Percentiles rank a stretch among this genome's conserved stretches.
Evolutionary conservation across 2,329 filamentous ascomycete species (phyloP).

Genomic region (Stagonosporopsis tanaceti): DNA sequence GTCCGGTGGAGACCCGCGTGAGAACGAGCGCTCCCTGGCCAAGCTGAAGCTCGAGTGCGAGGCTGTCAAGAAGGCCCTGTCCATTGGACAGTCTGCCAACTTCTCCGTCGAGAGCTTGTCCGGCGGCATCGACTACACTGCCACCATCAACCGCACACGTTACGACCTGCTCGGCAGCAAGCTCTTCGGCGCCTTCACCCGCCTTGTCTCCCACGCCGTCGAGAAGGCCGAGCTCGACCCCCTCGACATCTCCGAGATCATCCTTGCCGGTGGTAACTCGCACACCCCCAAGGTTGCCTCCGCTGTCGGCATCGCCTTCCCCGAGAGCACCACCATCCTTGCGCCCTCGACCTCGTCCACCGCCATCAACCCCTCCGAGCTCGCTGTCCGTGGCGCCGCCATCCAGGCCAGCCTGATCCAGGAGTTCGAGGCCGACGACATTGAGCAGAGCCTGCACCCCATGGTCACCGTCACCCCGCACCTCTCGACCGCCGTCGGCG

Average conservation of each 20-base stretch:
- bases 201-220: constrained; percentile 82
- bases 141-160: constrained; percentile 89
- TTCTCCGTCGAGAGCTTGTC: constrained; percentile 93
- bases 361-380: constrained; percentile 92
- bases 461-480: constrained; percentile 95
- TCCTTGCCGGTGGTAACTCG: constrained; percentile 88
- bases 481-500: constrained; percentile 85
- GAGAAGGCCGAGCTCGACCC: constrained; percentile 93
- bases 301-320: constrained; percentile 82
- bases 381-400: constrained; percentile 86
- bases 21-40: constrained; percentile 80
- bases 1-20: constrained; percentile 75
- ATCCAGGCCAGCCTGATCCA: constrained; percentile 94
- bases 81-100: constrained; percentile 83
- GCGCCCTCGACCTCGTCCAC: constrained; percentile 80
- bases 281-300: constrained; percentile 93
- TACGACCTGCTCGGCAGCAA: constrained; percentile 90
- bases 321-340: constrained; percentile 77
- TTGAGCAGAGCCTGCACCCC: constrained; percentile 94
- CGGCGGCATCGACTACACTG: constrained; percentile 88
- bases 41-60: constrained; percentile 94
- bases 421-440: constrained; percentile 92
- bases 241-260: constrained; percentile 92
- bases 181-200: constrained; percentile 86
- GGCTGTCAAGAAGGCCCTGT: constrained; percentile 89